Evolutionary conservation across 2,329 filamentous ascomycete genomes (phyloP).

Genomic region (Fusarium miscanthi): DNA sequence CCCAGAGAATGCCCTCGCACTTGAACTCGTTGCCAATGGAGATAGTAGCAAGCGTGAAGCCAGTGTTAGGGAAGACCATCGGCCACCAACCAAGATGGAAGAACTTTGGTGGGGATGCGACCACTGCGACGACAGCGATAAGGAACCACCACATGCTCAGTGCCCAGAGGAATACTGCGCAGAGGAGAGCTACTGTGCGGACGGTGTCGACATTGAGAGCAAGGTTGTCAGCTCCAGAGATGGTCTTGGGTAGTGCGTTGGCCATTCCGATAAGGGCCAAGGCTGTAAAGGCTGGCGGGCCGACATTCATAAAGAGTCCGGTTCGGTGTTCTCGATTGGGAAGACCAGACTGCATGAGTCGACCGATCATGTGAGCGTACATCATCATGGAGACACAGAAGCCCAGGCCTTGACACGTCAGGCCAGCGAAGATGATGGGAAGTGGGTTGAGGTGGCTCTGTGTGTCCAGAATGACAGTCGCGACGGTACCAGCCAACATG

Average conservation of each 20-base stretch:
- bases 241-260: slow-evolving; percentile 53
- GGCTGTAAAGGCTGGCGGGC: slow-evolving; percentile 77
- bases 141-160: slow-evolving; percentile 69
- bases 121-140: slow-evolving; percentile 51
- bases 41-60: slow-evolving; percentile 68
- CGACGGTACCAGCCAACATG: slow-evolving; percentile 79
- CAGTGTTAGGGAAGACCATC: slow-evolving; percentile 71
- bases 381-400: slow-evolving; percentile 76
- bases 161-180: slow-evolving; percentile 72
- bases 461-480: slow-evolving; percentile 70
- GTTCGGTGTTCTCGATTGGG: slow-evolving; percentile 71
- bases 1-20: slow-evolving; percentile 59
- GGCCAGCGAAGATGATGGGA: slow-evolving; percentile 72
- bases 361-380: slow-evolving; percentile 77
- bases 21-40: slow-evolving; percentile 61
- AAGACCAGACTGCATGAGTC: slow-evolving; percentile 75
- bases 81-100: slow-evolving; percentile 75
- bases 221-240: slow-evolving; percentile 59
- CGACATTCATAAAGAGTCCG: slow-evolving; percentile 81
- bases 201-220: slow-evolving; percentile 57
- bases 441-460: slow-evolving; percentile 68
- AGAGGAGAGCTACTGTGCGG: slow-evolving; percentile 58
- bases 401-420: slow-evolving; percentile 77
- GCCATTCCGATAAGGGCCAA: slow-evolving; percentile 77
- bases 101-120: slow-evolving; percentile 56